phyloP scores from a whole-genome alignment of 2,329 filamentous ascomycete species.

The Claviceps purpurea region DNA sequence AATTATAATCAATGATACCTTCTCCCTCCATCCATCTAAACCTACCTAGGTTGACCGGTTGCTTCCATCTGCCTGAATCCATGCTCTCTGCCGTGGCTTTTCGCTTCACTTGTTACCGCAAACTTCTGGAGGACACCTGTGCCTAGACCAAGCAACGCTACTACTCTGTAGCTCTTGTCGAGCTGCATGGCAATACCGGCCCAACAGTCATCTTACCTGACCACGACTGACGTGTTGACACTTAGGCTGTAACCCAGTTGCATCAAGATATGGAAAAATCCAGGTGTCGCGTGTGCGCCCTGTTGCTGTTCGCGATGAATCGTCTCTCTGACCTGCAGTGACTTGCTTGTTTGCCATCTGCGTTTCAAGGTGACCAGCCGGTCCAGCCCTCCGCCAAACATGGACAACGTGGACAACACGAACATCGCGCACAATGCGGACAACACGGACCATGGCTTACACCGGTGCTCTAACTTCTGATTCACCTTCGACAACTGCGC shows the following conservation, averaged over 20 bases:
- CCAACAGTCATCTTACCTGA: background rate
- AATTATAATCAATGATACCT: too few relatives aligned
- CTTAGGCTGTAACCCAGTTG: slow-evolving; percentile 2
- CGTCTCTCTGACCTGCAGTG: background rate
- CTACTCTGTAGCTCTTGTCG: background rate
- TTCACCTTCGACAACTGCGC: background rate
- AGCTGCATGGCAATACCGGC: background rate
- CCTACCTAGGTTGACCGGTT: background rate
- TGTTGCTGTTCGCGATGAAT: background rate
- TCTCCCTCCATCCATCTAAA: background rate
- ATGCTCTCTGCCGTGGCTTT: background rate
- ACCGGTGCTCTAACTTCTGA: slow-evolving; percentile 1
- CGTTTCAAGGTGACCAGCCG: background rate
- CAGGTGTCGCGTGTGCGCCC: background rate
- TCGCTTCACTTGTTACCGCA: background rate
- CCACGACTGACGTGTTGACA: background rate
- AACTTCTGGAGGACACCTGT: background rate
- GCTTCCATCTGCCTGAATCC: background rate
- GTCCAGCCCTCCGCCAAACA: background rate
- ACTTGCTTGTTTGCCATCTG: slow-evolving; percentile 3
- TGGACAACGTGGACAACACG: background rate
- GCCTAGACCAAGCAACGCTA: background rate
- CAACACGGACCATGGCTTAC: background rate
- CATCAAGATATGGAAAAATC: background rate
- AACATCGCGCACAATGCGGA: background rate